Conservation (phyloP, 176 grass and related monocot genomes). For the Triticum turgidum region DNA sequence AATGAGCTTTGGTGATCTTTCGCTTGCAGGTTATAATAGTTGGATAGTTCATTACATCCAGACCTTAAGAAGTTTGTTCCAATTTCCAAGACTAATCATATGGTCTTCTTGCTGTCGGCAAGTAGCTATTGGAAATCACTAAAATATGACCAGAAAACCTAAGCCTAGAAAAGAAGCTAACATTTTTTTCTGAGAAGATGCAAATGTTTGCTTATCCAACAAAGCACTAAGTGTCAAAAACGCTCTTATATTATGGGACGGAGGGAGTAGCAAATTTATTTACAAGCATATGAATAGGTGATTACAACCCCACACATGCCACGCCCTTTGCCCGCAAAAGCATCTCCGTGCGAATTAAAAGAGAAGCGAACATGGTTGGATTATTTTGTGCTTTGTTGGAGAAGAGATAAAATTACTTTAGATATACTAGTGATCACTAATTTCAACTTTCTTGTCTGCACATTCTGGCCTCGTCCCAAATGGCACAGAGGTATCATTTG, state of each 20-base stretch:
- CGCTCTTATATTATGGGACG: no score
- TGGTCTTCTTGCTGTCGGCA: neutral
- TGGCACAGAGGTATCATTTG: neutral
- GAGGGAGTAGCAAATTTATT: no score
- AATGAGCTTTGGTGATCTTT: neutral
- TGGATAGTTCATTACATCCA: slow-evolving; percentile 2
- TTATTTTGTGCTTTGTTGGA: neutral
- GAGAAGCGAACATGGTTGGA: neutral
- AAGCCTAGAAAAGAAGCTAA: neutral
- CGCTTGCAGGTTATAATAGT: neutral
- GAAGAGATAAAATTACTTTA: neutral
- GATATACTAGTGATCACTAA: neutral
- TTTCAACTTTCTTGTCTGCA: slow-evolving; percentile 25
- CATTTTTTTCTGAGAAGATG: neutral
- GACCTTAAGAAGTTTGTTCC: neutral
- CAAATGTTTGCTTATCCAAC: neutral
- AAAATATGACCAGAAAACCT: neutral
- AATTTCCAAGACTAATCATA: slow-evolving; percentile 13
- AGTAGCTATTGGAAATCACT: neutral
- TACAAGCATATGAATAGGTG: no score
- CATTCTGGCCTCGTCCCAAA: neutral
- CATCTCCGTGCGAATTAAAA: neutral
- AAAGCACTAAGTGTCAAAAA: no score
- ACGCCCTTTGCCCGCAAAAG: neutral
- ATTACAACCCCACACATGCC: neutral